Evolutionary conservation across 2,329 filamentous ascomycete genomes (phyloP).

Genomic region (Fusarium oligoseptatum): DNA sequence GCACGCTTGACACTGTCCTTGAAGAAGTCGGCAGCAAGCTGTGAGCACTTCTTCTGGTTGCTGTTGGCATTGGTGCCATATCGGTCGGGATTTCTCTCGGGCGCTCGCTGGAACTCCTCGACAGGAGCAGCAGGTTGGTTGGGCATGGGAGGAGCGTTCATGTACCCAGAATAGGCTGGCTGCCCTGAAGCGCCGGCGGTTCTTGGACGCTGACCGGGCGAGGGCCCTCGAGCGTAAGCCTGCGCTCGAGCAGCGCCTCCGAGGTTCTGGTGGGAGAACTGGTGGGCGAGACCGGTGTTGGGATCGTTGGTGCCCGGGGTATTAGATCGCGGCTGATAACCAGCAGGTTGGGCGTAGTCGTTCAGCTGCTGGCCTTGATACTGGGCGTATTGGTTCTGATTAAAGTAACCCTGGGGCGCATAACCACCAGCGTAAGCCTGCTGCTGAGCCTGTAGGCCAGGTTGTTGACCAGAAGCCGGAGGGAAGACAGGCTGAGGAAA

Average conservation of each 20-base stretch:
- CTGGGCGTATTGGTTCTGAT: slow-evolving; percentile 69
- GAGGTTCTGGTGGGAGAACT: slow-evolving; percentile 97
- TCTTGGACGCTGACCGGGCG: slow-evolving; percentile 82
- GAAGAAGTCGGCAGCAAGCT: slow-evolving; percentile 90
- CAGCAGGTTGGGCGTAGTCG: slow-evolving; percentile 64
- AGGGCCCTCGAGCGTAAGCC: slow-evolving; percentile 76
- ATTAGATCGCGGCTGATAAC: slow-evolving; percentile 66
- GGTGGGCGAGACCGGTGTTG: slow-evolving; percentile 91
- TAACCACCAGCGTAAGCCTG: slow-evolving; percentile 64
- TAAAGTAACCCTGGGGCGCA: slow-evolving; percentile 68
- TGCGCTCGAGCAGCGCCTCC: slow-evolving; percentile 78
- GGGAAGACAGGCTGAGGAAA: slow-evolving; percentile 90
- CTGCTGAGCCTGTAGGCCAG: slow-evolving; percentile 53
- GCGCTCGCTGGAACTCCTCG: slow-evolving; percentile 81
- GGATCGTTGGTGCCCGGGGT: slow-evolving; percentile 80
- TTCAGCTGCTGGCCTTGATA: slow-evolving; percentile 53
- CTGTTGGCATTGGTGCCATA: slow-evolving; percentile 74
- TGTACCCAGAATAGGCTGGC: slow-evolving; percentile 73
- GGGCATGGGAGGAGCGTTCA: slow-evolving; percentile 75
- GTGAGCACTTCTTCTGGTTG: slow-evolving; percentile 78
- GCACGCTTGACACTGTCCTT: slow-evolving; percentile 98
- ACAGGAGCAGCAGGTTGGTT: slow-evolving; percentile 69
- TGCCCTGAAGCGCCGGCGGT: slow-evolving; percentile 80
- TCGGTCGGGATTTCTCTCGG: slow-evolving; percentile 89
- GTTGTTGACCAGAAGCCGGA: slow-evolving; percentile 40